These are phyloP conservation scores for Schizosaccharomyces lindneri DNA, from an alignment of 805 yeast species.

Conservation along the genomic window DNA sequence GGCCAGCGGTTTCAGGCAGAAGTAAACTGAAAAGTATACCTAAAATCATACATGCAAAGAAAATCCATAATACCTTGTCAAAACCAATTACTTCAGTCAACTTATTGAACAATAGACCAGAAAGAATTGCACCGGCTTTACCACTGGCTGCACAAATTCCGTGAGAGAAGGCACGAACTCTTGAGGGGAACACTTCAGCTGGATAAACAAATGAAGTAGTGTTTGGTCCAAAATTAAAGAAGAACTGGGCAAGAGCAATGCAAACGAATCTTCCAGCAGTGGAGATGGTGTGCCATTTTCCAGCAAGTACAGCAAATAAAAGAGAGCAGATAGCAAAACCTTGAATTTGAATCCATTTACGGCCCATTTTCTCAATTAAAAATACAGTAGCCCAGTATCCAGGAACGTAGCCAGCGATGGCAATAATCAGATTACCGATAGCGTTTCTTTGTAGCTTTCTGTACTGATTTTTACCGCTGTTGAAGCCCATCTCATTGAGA, in stretches of 20 bases:
- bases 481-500: slow-evolving; percentile 63
- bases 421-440: slow-evolving; percentile 77
- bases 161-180: slow-evolving; percentile 87
- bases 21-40: not conserved
- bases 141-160: slow-evolving; percentile 86
- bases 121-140: slow-evolving; percentile 80
- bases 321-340: slow-evolving; percentile 53
- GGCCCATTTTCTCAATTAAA: slow-evolving; percentile 56
- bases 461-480: slow-evolving; percentile 47
- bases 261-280: slow-evolving; percentile 48
- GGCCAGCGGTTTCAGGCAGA: not conserved
- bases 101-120: slow-evolving; percentile 12
- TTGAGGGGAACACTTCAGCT: slow-evolving; percentile 80
- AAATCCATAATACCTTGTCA: not conserved
- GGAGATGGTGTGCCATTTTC: slow-evolving; percentile 48
- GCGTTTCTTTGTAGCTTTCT: slow-evolving; percentile 45
- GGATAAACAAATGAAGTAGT: slow-evolving; percentile 77
- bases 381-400: slow-evolving; percentile 79
- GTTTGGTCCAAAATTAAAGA: slow-evolving; percentile 84
- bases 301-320: slow-evolving; percentile 59
- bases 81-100: not conserved
- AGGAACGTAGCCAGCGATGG: slow-evolving; percentile 87
- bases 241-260: slow-evolving; percentile 61
- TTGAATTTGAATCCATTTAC: slow-evolving; percentile 56
- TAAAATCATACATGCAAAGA: not conserved